Evolutionary conservation across 176 grass and related monocot species (phyloP).

Genomic region (Aechmea fasciata): DNA sequence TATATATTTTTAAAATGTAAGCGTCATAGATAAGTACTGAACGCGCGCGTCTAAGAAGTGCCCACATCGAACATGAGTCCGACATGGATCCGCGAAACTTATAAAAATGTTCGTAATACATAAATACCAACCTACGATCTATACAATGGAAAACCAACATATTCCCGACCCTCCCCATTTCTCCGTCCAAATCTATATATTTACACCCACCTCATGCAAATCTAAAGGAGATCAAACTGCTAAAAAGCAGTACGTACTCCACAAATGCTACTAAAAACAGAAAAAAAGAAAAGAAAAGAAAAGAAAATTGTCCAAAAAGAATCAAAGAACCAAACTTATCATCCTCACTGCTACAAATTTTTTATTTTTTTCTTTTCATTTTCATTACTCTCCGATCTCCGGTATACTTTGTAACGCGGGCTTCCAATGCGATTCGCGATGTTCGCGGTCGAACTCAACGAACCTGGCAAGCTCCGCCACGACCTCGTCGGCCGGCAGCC

Average conservation of each 20-base stretch:
- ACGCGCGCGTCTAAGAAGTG: too few relatives aligned
- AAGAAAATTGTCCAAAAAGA: conserved; percentile 20
- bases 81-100: too few relatives aligned
- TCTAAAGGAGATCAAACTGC: neutral
- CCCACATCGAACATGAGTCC: too few relatives aligned
- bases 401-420: conserved; percentile 42
- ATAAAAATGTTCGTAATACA: too few relatives aligned
- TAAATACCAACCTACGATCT: too few relatives aligned
- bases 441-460: conserved; percentile 14
- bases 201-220: neutral
- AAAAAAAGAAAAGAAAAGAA: neutral
- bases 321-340: neutral
- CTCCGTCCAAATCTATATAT: neutral
- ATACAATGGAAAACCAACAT: neutral
- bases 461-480: conserved; percentile 29
- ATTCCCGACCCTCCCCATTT: neutral
- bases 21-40: too few relatives aligned
- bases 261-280: neutral
- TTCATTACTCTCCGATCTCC: conserved; percentile 17
- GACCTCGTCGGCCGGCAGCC: conserved; percentile 22
- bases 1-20: too few relatives aligned
- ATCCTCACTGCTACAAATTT: neutral
- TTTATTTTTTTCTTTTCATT: neutral
- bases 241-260: neutral
- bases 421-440: conserved; percentile 28